A percentile compares a stretch with the other conserved stretches of the same genome.
phyloP scores from a whole-genome alignment of 305 asterid genomes.

The Fraxinus angustifolia region DNA sequence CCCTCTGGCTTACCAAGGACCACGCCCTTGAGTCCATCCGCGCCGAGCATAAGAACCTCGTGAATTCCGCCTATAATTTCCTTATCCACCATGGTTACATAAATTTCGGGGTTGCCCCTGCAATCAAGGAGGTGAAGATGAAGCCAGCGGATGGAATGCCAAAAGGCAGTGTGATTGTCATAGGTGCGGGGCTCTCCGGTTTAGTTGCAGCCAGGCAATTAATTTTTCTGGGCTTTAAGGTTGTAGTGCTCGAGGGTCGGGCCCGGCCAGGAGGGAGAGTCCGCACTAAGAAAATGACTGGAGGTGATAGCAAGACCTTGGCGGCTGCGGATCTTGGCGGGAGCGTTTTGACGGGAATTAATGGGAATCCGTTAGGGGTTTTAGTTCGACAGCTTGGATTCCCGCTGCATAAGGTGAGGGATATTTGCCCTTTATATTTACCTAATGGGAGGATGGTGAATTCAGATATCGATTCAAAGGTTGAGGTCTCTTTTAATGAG shows the following conservation, averaged over 20 bases:
- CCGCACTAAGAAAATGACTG: slow-evolving; percentile 70
- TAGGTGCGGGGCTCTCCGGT: slow-evolving; percentile 89
- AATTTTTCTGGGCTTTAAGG: slow-evolving; percentile 77
- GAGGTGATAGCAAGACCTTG: slow-evolving; percentile 42
- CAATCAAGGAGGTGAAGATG: slow-evolving; percentile 57
- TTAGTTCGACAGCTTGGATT: slow-evolving; percentile 79
- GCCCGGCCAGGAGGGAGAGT: slow-evolving; percentile 85
- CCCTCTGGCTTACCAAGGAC: slow-evolving; percentile 84
- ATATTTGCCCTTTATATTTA: slow-evolving; percentile 79
- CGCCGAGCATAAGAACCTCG: slow-evolving; percentile 78
- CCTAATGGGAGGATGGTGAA: slow-evolving; percentile 82
- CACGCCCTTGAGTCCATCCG: slow-evolving; percentile 86
- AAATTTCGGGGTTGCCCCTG: slow-evolving; percentile 75
- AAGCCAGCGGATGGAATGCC: slow-evolving; percentile 37
- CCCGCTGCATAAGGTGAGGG: slow-evolving; percentile 96
- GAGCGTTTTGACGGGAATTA: slow-evolving; percentile 88
- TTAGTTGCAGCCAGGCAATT: slow-evolving; percentile 86
- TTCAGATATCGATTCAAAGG: slow-evolving; percentile 76
- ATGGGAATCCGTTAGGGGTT: slow-evolving; percentile 92
- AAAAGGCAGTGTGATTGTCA: slow-evolving; percentile 60
- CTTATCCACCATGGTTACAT: slow-evolving; percentile 83
- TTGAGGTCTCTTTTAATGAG: slow-evolving; percentile 78
- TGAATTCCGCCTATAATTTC: slow-evolving; percentile 66
- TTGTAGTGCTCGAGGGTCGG: slow-evolving; percentile 84
- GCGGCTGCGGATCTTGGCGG: slow-evolving; percentile 96